A percentile compares a stretch with the other conserved stretches of the same genome.
These are phyloP conservation scores for Beauveria varroae DNA, from an alignment of 2,329 filamentous ascomycete species.

Conservation along the genomic window DNA sequence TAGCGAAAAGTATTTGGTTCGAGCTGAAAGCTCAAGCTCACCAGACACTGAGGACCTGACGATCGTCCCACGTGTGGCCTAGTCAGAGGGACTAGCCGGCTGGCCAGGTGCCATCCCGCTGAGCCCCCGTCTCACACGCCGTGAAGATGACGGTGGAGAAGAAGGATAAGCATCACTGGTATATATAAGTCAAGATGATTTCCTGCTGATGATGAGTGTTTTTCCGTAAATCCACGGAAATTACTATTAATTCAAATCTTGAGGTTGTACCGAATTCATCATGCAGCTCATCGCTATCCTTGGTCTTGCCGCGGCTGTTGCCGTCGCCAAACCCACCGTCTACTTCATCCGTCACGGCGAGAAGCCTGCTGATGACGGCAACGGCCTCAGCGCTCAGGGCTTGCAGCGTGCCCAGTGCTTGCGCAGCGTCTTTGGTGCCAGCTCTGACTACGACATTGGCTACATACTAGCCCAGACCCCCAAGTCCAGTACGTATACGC, in stretches of 20 bases:
- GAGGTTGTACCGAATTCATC: background rate
- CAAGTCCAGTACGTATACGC: conserved; percentile 31
- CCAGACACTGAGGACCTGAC: conserved; percentile 1
- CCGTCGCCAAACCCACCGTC: conserved; percentile 36
- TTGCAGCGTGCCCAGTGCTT: conserved; percentile 51
- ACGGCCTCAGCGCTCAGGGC: conserved; percentile 45
- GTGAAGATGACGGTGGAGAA: background rate
- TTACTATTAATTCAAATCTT: too few species aligned
- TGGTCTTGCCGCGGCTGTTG: conserved; percentile 15
- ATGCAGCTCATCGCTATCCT: conserved; percentile 18
- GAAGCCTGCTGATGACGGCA: conserved; percentile 44
- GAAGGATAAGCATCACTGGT: background rate
- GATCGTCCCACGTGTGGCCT: conserved; percentile 4
- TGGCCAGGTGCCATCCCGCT: background rate
- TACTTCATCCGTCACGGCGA: conserved; percentile 60
- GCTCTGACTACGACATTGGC: conserved; percentile 46
- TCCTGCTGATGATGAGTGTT: background rate
- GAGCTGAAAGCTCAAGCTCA: conserved; percentile 2
- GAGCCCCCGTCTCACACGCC: background rate
- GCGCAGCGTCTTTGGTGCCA: conserved; percentile 45
- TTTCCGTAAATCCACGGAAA: background rate
- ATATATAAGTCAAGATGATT: background rate
- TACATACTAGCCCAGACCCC: conserved; percentile 51
- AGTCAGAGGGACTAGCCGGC: conserved; percentile 1
- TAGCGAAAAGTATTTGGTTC: background rate